These are phyloP conservation scores for Kwoniella europaea DNA, from an alignment of 768 basidiomycete genomes.

Conservation along the genomic window DNA sequence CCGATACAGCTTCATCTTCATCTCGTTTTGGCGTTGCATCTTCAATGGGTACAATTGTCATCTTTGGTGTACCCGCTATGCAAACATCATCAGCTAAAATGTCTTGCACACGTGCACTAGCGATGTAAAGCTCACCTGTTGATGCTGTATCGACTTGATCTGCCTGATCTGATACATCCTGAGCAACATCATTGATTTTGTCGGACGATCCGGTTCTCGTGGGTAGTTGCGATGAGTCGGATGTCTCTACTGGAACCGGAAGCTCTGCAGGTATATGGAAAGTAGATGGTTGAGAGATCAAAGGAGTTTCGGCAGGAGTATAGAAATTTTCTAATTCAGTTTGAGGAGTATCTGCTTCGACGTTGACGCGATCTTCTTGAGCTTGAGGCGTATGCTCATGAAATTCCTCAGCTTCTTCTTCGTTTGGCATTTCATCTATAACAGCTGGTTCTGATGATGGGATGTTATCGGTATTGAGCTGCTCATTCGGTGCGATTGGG, in stretches of 20 bases:
- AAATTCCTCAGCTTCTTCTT: not conserved
- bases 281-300: not conserved
- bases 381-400: not conserved
- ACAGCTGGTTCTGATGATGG: not conserved
- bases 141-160: not conserved
- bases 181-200: not conserved
- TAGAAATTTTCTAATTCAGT: not conserved
- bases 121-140: constrained; percentile 3
- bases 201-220: not conserved
- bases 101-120: not conserved
- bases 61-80: not conserved
- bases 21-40: not conserved
- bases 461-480: not conserved
- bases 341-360: not conserved
- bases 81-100: not conserved
- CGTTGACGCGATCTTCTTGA: not conserved
- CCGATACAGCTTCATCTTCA: not conserved
- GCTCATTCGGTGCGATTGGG: not conserved
- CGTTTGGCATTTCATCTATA: not conserved
- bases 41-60: not conserved
- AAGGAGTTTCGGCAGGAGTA: constrained; percentile 12
- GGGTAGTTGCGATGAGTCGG: no score
- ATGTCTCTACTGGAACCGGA: no score
- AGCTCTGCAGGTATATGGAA: not conserved
- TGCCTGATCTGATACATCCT: not conserved